Evolutionary conservation across 768 basidiomycete species (phyloP), one percentile per base, ranked within the genome.

Genomic region (Mycena albidolilacea): DNA sequence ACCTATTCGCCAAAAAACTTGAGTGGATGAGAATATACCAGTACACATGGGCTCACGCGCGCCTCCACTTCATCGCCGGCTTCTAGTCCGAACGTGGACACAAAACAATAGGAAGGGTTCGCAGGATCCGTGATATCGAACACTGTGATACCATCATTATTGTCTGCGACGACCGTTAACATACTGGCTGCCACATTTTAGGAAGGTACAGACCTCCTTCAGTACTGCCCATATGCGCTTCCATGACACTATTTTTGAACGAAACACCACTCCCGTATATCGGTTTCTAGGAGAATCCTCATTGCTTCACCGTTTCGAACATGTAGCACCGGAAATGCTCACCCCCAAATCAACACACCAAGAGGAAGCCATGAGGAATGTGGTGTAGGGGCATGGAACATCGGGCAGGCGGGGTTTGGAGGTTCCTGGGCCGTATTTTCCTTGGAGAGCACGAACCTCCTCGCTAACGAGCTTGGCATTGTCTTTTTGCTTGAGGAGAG

Each of bases 391-490:
- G 62, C 82, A 84, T 1, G 85, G 83, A n/a, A 78, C 54, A 7
- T 63, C 60, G 19, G 78, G 75, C 8, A 79, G 63, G 5, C 30
- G 14, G 2, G 78, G 76, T n/a, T 76, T 54, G 11, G 77, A 44
- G 1, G 71, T 57, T 57, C 55, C 64, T 38, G 30, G 7, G 7
- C 78, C 81, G 68, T 81, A 84, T 64, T 80, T 78, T 14, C 81
- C 81, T n/a, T 83, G 72, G 9, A 84, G 75, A 5, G 57, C 30
- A 15, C 74, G 75, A 10, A 87, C 67, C 73, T 87, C 85, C 37
- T 80, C 78, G 37, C 77, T 79, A 21, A 87, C 77, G 59, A 87
- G 78, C 37, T 79, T 75, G 14, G 80, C 80, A 74, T 87, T 85
- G 30, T 82, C 80, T 9, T 73, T 77, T 64, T 85, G 81, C 67